phyloP scores from a whole-genome alignment of 129 eudicot species.

The Oenanthe sinensis region DNA sequence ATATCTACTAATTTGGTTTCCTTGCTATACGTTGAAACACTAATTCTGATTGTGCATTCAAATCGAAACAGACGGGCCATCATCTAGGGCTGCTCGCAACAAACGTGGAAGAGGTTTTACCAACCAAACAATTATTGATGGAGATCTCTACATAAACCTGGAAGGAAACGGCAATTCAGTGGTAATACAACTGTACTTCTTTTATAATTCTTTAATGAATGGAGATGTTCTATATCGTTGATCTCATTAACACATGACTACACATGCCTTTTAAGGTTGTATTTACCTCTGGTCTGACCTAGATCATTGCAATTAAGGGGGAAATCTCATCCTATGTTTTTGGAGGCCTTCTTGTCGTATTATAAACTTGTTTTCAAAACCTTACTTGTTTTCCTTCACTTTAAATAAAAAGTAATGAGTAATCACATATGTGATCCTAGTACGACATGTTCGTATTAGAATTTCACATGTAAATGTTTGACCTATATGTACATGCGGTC shows the following conservation, averaged over 20 bases:
- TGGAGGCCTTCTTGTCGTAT: not conserved
- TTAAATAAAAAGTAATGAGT: too few species aligned
- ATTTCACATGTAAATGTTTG: not conserved
- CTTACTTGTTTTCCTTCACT: not conserved
- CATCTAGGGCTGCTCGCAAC: constrained; percentile 26
- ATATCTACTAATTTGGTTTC: not conserved
- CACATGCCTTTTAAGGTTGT: not conserved
- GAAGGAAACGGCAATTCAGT: constrained; percentile 39
- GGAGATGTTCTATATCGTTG: not conserved
- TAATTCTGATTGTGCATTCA: constrained; percentile 6
- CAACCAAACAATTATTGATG: constrained; percentile 39
- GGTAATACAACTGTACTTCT: constrained; percentile 25
- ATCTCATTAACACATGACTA: not conserved
- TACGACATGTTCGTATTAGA: too few species aligned
- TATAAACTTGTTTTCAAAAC: not conserved
- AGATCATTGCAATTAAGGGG: not conserved
- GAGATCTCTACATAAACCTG: constrained; percentile 43
- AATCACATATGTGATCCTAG: too few species aligned
- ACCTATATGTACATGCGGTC: not conserved
- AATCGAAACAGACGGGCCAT: constrained; percentile 32
- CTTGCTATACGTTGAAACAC: not conserved
- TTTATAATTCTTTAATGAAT: not conserved
- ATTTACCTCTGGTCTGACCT: not conserved
- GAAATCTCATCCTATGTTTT: not conserved
- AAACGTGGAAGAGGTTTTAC: constrained; percentile 55